phyloP scores from a whole-genome alignment of 805 yeast genomes.

The Candida coleopterorum region DNA sequence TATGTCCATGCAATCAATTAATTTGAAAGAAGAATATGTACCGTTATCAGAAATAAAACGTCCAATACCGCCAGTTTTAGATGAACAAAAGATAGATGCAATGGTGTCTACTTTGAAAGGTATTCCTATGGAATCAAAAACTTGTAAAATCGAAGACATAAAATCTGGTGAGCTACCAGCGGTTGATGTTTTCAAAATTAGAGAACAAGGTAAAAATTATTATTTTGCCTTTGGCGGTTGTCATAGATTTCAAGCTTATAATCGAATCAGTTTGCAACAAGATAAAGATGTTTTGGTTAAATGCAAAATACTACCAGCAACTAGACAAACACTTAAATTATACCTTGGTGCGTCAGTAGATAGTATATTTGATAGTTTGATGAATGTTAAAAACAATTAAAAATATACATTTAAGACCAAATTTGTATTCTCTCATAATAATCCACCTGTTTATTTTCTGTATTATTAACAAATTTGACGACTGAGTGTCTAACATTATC shows the following conservation, averaged over 20 bases:
- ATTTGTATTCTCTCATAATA: constrained; percentile 70
- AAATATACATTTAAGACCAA: constrained; percentile 39
- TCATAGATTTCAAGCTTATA: constrained; percentile 86
- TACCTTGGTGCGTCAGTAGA: constrained; percentile 71
- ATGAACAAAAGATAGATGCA: constrained; percentile 65
- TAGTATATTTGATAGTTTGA: constrained; percentile 30
- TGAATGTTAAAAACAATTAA: background rate
- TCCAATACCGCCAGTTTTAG: constrained; percentile 84
- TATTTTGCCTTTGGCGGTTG: constrained; percentile 91
- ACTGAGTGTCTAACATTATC: constrained; percentile 52
- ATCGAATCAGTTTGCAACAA: constrained; percentile 39
- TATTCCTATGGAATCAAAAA: constrained; percentile 55
- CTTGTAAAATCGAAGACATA: constrained; percentile 49
- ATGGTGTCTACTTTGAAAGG: constrained; percentile 74
- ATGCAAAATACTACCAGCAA: constrained; percentile 72
- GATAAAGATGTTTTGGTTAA: constrained; percentile 45
- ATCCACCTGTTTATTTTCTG: constrained; percentile 49
- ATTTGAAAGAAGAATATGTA: constrained; percentile 49
- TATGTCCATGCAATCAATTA: constrained; percentile 70
- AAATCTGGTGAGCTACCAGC: constrained; percentile 72
- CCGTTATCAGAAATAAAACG: constrained; percentile 67
- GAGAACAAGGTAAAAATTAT: constrained; percentile 54
- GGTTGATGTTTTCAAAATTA: constrained; percentile 67
- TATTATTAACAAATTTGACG: constrained; percentile 32
- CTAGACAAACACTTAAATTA: constrained; percentile 58